A percentile compares a stretch with the other conserved stretches of the same genome.
Conservation (phyloP, 805 yeast genomes). For the Schizosaccharomyces lindneri region DNA sequence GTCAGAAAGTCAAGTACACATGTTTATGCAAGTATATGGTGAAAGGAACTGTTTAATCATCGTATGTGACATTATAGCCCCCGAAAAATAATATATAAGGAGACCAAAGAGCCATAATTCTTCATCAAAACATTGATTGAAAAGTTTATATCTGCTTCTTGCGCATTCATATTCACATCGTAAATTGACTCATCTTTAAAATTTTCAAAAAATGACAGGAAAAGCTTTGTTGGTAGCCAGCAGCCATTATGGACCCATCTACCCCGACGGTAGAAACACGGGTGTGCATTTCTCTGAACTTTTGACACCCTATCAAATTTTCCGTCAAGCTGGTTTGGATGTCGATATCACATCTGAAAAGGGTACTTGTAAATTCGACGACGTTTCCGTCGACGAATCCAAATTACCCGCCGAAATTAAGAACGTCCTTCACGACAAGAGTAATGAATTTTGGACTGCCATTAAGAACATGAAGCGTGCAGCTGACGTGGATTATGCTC, state of each 20-base stretch:
- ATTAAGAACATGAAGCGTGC: neutral
- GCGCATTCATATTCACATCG: too few species aligned
- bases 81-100: too few species aligned
- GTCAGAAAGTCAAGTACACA: too few species aligned
- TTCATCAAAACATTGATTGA: too few species aligned
- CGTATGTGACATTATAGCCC: too few species aligned
- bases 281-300: neutral
- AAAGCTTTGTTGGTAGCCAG: too few species aligned
- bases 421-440: neutral
- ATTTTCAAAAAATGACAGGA: too few species aligned
- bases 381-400: neutral
- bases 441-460: neutral
- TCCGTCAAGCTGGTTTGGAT: neutral
- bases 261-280: neutral
- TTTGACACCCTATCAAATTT: neutral
- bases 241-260: neutral
- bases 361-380: neutral
- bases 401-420: neutral
- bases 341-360: neutral
- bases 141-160: too few species aligned
- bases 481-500: neutral
- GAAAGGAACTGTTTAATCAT: too few species aligned
- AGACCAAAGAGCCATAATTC: too few species aligned
- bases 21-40: too few species aligned
- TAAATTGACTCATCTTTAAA: too few species aligned